These are phyloP conservation scores for Incumbomyces lentus DNA, from an alignment of 2,329 filamentous ascomycete genomes.

Conservation along the genomic window DNA sequence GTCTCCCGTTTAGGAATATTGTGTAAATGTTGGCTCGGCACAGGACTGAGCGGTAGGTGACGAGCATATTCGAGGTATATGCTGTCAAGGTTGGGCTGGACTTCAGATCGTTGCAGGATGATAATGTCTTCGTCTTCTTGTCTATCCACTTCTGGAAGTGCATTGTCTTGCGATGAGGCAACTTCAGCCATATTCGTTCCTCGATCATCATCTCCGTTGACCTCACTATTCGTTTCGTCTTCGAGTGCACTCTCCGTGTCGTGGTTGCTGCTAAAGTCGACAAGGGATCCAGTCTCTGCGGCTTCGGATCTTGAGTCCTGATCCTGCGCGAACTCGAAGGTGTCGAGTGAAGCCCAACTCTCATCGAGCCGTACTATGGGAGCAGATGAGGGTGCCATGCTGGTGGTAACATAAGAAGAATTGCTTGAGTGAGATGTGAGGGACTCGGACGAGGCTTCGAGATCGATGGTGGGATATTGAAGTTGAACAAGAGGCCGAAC, in stretches of 20 bases:
- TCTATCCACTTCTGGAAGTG: constrained; percentile 2
- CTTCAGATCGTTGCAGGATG: not conserved
- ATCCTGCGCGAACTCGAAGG: constrained; percentile 34
- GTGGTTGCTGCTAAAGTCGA: constrained; percentile 32
- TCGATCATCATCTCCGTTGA: constrained; percentile 26
- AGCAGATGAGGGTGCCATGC: constrained; percentile 9
- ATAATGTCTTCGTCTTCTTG: not conserved
- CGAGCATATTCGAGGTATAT: constrained; percentile 1
- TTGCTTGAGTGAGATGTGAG: constrained; percentile 15
- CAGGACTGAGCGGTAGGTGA: not conserved
- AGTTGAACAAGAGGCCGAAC: not conserved
- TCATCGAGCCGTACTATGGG: constrained; percentile 29
- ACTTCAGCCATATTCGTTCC: constrained; percentile 11
- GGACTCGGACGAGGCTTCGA: constrained; percentile 17
- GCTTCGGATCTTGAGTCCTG: constrained; percentile 35
- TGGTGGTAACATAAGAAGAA: constrained; percentile 6
- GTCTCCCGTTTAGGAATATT: not conserved
- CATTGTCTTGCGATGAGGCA: constrained; percentile 12
- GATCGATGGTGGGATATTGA: constrained; percentile 7
- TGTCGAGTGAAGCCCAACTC: constrained; percentile 37
- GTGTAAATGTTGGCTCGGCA: not conserved
- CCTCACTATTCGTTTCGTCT: constrained; percentile 29
- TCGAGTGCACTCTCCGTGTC: constrained; percentile 36
- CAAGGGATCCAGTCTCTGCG: constrained; percentile 34
- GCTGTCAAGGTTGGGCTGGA: not conserved